Percentiles rank a stretch among this genome's conserved stretches.
These are phyloP conservation scores for Kurtzmaniella cleridarum DNA, from an alignment of 805 yeast species.

Conservation along the genomic window DNA sequence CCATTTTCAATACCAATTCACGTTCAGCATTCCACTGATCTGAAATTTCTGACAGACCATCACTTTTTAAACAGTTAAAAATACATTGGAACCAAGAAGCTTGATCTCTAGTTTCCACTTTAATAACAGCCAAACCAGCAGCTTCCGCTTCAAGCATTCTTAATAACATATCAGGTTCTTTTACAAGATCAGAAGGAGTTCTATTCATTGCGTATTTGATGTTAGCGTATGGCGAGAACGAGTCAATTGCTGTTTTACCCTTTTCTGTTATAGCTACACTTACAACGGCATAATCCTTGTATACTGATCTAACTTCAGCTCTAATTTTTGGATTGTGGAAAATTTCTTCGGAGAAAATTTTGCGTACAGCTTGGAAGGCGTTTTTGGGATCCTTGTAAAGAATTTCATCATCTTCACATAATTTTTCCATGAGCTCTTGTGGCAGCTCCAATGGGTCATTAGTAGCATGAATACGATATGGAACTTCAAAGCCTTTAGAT, in stretches of 20 bases:
- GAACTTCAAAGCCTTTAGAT: conserved; percentile 38
- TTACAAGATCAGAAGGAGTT: conserved; percentile 66
- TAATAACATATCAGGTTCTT: conserved; percentile 74
- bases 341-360: conserved; percentile 73
- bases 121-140: conserved; percentile 63
- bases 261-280: conserved; percentile 80
- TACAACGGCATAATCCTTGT: conserved; percentile 58
- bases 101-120: conserved; percentile 48
- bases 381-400: conserved; percentile 52
- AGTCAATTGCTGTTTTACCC: conserved; percentile 62
- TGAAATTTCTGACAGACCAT: conserved; percentile 71
- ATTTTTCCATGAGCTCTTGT: conserved; percentile 47
- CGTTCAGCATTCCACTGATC: conserved; percentile 79
- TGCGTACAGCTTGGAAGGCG: conserved; percentile 69
- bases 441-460: conserved; percentile 65
- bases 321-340: conserved; percentile 78
- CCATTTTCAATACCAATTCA: conserved; percentile 56
- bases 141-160: conserved; percentile 91
- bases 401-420: conserved; percentile 41
- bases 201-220: conserved; percentile 87
- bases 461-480: conserved; percentile 61
- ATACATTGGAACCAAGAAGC: conserved; percentile 38
- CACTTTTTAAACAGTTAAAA: conserved; percentile 56
- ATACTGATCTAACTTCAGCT: conserved; percentile 59
- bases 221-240: conserved; percentile 76